Evolutionary conservation across 1,284 basidiomycete genomes (phyloP).

Genomic region (Leucocoprinus gongylophorus): DNA sequence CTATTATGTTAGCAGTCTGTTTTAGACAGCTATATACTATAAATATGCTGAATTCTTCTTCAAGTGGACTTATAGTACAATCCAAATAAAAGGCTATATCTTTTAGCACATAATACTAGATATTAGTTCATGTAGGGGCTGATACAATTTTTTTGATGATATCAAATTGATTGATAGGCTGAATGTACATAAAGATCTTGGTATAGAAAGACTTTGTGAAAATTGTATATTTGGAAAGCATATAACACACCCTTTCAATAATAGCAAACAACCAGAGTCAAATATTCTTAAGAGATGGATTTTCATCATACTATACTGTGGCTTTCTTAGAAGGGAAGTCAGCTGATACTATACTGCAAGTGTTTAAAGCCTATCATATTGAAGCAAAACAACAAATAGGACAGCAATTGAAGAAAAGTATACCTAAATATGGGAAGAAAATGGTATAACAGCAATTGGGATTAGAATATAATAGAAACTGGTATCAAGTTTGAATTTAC

Average conservation of each 20-base stretch:
- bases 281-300: constrained; percentile 16
- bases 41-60: neutral
- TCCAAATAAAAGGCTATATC: constrained; percentile 14
- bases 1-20: neutral
- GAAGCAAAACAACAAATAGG: constrained; percentile 20
- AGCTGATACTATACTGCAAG: constrained; percentile 4
- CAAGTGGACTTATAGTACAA: neutral
- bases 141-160: constrained; percentile 10
- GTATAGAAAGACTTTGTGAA: constrained; percentile 14
- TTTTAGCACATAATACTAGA: constrained; percentile 19
- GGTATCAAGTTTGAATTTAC: constrained; percentile 22
- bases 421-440: constrained; percentile 17
- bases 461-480: constrained; percentile 10
- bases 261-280: constrained; percentile 6
- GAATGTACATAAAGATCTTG: neutral
- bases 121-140: constrained; percentile 17
- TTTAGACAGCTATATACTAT: neutral
- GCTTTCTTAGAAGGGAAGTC: constrained; percentile 6
- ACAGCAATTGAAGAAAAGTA: constrained; percentile 16
- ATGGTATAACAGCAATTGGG: constrained; percentile 19
- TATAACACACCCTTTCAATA: constrained; percentile 17
- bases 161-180: constrained; percentile 17
- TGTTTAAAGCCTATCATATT: constrained; percentile 14
- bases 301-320: neutral
- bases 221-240: constrained; percentile 23